Base-by-base conservation (phyloP, 495 filamentous ascomycete species). In the Aspergillus bridgeri region DNA sequence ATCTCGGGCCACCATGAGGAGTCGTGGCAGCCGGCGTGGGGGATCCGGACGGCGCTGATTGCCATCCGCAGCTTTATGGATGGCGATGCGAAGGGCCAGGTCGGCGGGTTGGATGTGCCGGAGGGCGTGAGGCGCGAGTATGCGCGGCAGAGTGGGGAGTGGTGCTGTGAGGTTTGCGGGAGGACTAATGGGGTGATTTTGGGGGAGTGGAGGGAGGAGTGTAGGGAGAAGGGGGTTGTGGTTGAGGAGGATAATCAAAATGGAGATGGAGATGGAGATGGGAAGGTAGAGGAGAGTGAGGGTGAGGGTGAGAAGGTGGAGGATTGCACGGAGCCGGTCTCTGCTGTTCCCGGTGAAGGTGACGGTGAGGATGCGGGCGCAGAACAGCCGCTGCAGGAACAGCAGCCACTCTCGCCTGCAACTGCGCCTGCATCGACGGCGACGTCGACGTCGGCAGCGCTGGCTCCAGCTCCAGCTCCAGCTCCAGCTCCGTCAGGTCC, bases 1-100 rank as follows among this genome's bases (percentile, higher is more conserved):
- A 98, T 98, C 68, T 87, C 82, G 33, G 94, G 91, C 8, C 93
- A 97, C 72, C 94, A 98, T 73, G 94, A 96, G 72, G 94, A 98
- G 74, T 93, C 88, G 22, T 98, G 94, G 94, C 92, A 96, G 81
- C 94, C 94, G 2, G 94, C 94, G 1, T 98, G 94, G 94, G 93
- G 94, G 0, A 85, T 98, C 6, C 81, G 94, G 44, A 82, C 80
- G 22, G 79, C 83, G 55, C 56, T 86, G 48, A 63, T 80, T 48
- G 79, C 79, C 6, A 77, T 84, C 44, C 66, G 80, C 29, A 76
- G 73, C 56, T 84, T 85, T 52, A 81, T 82, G 65, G 73, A 74
- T 20, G 74, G 75, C 4, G 83, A 81, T 65, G 76, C 75, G 43
- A 69, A 69, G 57, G 80, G 94, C 0, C 94, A 98, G 78, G 75